Percentiles rank a stretch among this genome's conserved stretches.
These are phyloP conservation scores for Straminergon stramineum DNA, from an alignment of 225 moss, liverwort and hornwort species.

Conservation along the genomic window DNA sequence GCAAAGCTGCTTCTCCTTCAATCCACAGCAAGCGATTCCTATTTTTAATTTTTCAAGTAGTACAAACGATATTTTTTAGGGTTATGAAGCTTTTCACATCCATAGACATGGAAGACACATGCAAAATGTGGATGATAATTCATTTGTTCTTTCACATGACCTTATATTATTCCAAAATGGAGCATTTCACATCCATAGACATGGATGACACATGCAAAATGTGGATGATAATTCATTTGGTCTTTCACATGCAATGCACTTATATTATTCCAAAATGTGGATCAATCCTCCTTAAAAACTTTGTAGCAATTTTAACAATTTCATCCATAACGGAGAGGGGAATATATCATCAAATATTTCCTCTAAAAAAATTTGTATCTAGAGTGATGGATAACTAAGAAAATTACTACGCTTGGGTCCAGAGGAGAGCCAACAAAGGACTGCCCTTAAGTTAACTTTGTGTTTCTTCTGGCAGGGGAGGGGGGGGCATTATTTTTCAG, in stretches of 20 bases:
- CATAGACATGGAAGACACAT: too few species aligned
- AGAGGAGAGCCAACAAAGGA: background rate
- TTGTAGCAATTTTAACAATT: background rate
- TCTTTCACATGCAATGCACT: fast-evolving
- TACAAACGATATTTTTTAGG: fast-evolving
- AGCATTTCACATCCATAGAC: background rate
- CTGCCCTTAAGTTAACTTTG: background rate
- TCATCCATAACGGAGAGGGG: fast-evolving
- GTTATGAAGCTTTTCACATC: background rate
- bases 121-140: background rate
- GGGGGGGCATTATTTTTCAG: too few species aligned
- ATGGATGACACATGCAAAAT: background rate
- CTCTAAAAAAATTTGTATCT: too few species aligned
- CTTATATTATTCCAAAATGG: background rate
- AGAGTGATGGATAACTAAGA: background rate
- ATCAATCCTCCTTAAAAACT: fast-evolving
- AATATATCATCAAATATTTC: background rate
- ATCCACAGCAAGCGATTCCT: fast-evolving
- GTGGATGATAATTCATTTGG: background rate
- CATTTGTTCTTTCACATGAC: background rate
- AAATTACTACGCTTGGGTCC: background rate
- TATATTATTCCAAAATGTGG: background rate
- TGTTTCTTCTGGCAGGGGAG: too few species aligned
- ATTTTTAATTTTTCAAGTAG: background rate
- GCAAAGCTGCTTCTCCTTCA: background rate